Conservation (phyloP, 192 early-diverging fungal genomes). For the Coemansia sp. region DNA sequence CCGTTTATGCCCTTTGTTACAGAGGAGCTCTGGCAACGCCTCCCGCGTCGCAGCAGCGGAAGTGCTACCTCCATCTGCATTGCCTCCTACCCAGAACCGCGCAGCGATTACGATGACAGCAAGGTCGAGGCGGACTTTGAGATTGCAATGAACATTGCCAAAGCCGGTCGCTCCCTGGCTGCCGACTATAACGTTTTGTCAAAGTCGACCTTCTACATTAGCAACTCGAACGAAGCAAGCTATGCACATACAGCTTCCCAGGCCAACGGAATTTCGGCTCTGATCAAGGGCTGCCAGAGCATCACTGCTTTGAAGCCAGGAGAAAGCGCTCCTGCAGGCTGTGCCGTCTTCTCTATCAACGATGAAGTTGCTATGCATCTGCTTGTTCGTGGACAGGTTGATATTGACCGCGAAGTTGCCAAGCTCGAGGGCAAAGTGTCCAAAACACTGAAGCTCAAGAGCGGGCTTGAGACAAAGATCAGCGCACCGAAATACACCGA, state of each 20-base stretch:
- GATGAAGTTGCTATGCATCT: conserved; percentile 74
- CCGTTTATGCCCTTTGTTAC: conserved; percentile 99
- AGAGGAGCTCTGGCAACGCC: conserved; percentile 97
- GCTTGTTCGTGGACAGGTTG: conserved; percentile 76
- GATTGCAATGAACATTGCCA: conserved; percentile 72
- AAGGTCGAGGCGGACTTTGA: conserved; percentile 81
- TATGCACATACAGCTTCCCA: conserved; percentile 60
- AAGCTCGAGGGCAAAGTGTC: conserved; percentile 77
- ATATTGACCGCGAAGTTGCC: conserved; percentile 80
- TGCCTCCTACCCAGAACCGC: conserved; percentile 50
- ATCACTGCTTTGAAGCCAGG: conserved; percentile 61
- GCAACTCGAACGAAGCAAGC: conserved; percentile 49
- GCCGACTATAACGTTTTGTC: conserved; percentile 72
- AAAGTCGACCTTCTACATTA: conserved; percentile 61
- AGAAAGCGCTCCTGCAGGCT: conserved; percentile 72
- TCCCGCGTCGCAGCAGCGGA: conserved; percentile 73
- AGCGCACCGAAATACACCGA: conserved; percentile 66
- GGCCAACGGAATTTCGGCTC: conserved; percentile 63
- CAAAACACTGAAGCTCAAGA: conserved; percentile 64
- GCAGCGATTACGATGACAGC: conserved; percentile 59
- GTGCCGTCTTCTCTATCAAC: conserved; percentile 68
- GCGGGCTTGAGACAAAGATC: conserved; percentile 64
- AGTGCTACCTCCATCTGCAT: conserved; percentile 68
- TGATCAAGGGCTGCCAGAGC: conserved; percentile 74
- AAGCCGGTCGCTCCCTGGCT: conserved; percentile 74